Evolutionary conservation across 345 rosid genomes (phyloP), one percentile per base, ranked within the genome.

Genomic region (Sisymbrium irio): DNA sequence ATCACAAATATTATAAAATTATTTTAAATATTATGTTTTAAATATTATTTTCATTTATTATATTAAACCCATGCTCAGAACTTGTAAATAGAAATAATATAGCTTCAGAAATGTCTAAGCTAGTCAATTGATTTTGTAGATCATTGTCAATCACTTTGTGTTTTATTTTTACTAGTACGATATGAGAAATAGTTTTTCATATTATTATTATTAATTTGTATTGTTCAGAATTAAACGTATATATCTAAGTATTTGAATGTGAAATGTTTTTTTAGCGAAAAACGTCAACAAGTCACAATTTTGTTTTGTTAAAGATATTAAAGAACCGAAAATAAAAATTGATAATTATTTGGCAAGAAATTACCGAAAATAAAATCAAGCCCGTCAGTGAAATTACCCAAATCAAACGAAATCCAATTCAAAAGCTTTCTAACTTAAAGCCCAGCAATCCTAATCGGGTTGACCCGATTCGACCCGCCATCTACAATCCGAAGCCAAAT

Each of bases 301-400:
- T 22, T 22, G 3, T 22, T 22, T 22, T 22, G 1, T 22, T 22
- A 22, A 22, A 1, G 27, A 22, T 22, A 22, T 22, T 22, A 22
- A 22, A 22, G 27, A 22, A 22, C 27, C 27, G 27, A 3, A 22
- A 1, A 22, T 9, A 8, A 55, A 57, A 9, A 33, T 0, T 8
- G 9, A 57, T 4, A 15, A 57, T 8, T 56, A n/a, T n/a, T n/a
- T 32, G 62, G 41, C 62, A 15, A 32, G 22, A 56, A 56, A 32
- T 25, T 13, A 13, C 5, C 25, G 30, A 50, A 50, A 50, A 5
- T n/a, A 2, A 47, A 37, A 77, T 74, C 50, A 89, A 85, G 46
- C 98, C 98, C 12, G 82, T 18, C 84, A 81, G 72, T 1, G 78
- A 82, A 45, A 32, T 72, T 39, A 19, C 81, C 88, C 61, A 84